Conservation (phyloP, 2,329 filamentous ascomycete genomes). For the Cordyceps fumosorosea region DNA sequence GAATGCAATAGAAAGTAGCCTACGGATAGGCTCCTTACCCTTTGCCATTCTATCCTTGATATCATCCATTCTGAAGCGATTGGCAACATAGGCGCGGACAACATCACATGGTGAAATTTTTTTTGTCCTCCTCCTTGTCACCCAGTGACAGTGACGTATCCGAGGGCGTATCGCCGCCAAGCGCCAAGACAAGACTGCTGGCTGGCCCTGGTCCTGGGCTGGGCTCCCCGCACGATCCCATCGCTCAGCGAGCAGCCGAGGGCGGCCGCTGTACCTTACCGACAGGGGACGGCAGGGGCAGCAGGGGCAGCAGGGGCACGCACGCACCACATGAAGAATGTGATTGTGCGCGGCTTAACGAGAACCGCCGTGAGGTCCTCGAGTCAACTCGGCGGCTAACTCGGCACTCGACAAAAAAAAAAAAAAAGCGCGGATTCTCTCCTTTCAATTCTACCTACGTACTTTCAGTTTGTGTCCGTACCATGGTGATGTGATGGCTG, state of each 20-base stretch:
- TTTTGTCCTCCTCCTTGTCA: neutral
- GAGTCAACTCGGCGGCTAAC: neutral
- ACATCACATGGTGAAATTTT: neutral
- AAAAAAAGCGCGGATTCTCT: neutral
- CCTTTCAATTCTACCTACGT: neutral
- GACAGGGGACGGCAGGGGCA: neutral
- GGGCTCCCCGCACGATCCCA: slow-evolving; percentile 10
- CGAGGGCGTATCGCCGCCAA: neutral
- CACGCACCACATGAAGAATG: neutral
- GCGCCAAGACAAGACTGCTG: neutral
- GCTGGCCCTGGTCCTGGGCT: neutral
- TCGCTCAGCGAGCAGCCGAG: slow-evolving; percentile 4
- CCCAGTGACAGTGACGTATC: neutral
- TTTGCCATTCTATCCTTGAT: neutral
- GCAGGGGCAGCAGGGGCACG: neutral
- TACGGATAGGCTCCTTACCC: too few species aligned
- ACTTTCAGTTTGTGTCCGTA: too few species aligned
- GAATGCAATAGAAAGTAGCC: too few species aligned
- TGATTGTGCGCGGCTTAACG: too few species aligned
- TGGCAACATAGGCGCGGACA: neutral
- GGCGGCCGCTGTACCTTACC: neutral
- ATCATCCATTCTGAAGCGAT: neutral
- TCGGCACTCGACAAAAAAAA: too few species aligned
- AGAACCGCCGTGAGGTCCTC: neutral
- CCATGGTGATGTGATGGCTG: too few species aligned